Percentiles rank a stretch among this genome's conserved stretches.
Conservation (phyloP, 768 basidiomycete genomes). For the Mycena olivaceomarginata region DNA sequence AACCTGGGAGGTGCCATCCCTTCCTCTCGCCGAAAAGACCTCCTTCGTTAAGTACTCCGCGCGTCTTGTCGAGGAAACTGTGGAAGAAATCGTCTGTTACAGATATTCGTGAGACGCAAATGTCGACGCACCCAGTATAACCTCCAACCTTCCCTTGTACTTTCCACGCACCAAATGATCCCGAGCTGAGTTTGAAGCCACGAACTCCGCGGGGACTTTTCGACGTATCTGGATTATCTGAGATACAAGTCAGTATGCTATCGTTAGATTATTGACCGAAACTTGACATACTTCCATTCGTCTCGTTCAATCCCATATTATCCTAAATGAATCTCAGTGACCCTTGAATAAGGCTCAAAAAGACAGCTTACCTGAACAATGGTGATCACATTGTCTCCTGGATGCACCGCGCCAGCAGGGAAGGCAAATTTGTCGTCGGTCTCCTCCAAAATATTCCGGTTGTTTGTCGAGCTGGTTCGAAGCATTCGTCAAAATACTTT, state of each 20-base stretch:
- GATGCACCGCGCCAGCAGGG: constrained; percentile 70
- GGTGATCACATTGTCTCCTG: constrained; percentile 86
- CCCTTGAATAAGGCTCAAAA: background rate
- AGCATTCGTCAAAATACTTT: background rate
- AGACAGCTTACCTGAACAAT: constrained; percentile 76
- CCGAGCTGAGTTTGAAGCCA: constrained; percentile 81
- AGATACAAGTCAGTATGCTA: background rate
- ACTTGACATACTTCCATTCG: constrained; percentile 62
- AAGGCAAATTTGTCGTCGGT: constrained; percentile 81
- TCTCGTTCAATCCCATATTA: constrained; percentile 87
- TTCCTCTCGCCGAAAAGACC: constrained; percentile 82
- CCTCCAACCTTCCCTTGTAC: constrained; percentile 89
- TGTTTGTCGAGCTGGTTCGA: constrained; percentile 76
- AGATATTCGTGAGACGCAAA: constrained; percentile 10
- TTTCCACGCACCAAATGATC: constrained; percentile 78
- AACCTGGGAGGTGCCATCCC: constrained; percentile 87
- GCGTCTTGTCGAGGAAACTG: constrained; percentile 86
- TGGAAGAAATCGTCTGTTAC: background rate
- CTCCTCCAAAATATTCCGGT: constrained; percentile 75
- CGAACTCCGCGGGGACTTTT: constrained; percentile 88
- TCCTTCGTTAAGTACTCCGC: constrained; percentile 84
- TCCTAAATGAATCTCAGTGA: constrained; percentile 64
- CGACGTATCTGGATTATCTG: constrained; percentile 69
- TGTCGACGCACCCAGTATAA: constrained; percentile 71
- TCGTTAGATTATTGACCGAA: background rate